Evolutionary conservation across 176 grass and related monocot genomes (phyloP), one percentile per base, ranked within the genome.

Genomic region (Areca catechu): DNA sequence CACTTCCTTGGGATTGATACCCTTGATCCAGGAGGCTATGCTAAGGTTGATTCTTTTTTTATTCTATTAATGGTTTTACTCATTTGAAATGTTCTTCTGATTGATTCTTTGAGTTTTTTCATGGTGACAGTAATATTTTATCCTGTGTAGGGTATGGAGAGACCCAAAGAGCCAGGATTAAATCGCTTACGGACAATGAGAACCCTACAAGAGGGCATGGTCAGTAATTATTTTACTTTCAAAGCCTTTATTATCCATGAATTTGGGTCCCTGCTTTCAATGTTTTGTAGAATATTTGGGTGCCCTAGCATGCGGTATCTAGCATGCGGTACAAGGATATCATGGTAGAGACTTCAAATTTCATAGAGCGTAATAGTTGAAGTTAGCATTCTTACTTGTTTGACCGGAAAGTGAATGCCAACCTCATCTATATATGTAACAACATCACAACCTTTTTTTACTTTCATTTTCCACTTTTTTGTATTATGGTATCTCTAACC

Each of bases 1-100:
- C 92, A 91, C 74, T 97, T 97, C 7, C 92, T 97, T 77, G 92
- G 92, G 61, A 82, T 97, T 72, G 92, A 97, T 50, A 97, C 92
- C 17, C 92, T 91, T 85, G 92, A 97, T 77, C 86, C 92, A 51
- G 92, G 86, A 20, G 92, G 92, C 24, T 97, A 90, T 86, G 68
- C 77, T 53, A 69, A 88, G 92, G 80, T 96, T 51, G 43, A 10
- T 43, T 9, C 34, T 43, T 37, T 7, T 58, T 68, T 63, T 37
- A 1, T 55, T 34, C 7, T 3, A 5, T 73, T 25, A n/a, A 12
- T 50, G 25, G 53, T 63, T 4, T 53, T 23, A 24, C 62, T 65
- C 48, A 25, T 50, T 50, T 24, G 15, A 20, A 14, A 30, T 67
- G 17, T 7, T 19, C 19, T 67, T 5, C 9, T 2, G 29, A 54